Conservation (phyloP, 352 stramenopile genomes). For the Globisporangium spiculum region DNA sequence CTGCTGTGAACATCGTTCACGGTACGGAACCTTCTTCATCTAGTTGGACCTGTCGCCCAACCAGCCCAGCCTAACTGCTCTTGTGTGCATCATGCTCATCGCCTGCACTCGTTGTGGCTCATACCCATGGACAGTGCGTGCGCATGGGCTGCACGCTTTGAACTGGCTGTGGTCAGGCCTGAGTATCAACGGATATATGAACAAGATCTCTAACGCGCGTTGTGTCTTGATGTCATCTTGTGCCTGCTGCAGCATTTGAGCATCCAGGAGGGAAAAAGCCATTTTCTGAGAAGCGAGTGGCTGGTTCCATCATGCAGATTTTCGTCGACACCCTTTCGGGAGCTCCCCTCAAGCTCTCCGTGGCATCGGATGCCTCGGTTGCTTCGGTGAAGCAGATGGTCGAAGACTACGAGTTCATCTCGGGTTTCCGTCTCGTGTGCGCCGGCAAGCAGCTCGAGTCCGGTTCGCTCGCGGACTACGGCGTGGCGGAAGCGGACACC, state of each 20-base stretch:
- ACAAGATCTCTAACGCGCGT: no score
- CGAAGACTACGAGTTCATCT: constrained; percentile 94
- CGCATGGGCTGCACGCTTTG: no score
- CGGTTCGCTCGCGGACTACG: constrained; percentile 91
- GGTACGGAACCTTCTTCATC: constrained; percentile 34
- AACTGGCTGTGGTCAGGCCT: no score
- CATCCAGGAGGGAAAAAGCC: constrained; percentile 83
- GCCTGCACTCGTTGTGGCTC: no score
- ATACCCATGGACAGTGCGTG: no score
- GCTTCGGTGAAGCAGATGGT: constrained; percentile 92
- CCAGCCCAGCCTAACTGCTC: no score
- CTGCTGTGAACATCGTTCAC: constrained; percentile 72
- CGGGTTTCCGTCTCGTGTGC: constrained; percentile 89
- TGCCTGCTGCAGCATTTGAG: constrained; percentile 72
- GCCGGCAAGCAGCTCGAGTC: constrained; percentile 75
- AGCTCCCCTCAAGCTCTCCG: constrained; percentile 73
- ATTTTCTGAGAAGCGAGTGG: constrained; percentile 20
- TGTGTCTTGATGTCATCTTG: no score
- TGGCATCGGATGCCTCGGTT: constrained; percentile 88
- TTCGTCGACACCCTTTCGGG: constrained; percentile 91
- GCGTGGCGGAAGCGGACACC: constrained; percentile 89
- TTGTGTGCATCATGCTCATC: no score
- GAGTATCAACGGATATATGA: no score
- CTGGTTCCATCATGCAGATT: constrained; percentile 90
- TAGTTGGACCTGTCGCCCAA: neutral